These are phyloP conservation scores for Monosporozyma siamensis DNA, from an alignment of 805 yeast genomes.

Conservation along the genomic window DNA sequence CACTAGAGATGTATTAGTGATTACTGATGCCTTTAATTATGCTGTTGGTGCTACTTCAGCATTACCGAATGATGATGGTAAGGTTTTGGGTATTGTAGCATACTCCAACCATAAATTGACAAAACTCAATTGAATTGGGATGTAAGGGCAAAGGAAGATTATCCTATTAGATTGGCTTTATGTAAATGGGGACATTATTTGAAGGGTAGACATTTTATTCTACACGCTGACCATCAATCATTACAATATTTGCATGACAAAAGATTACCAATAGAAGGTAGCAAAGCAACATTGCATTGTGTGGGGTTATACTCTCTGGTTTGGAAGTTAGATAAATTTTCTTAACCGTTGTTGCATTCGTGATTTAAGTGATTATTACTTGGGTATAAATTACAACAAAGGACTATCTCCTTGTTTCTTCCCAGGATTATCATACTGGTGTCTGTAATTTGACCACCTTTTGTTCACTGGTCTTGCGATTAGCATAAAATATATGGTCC, in stretches of 20 bases:
- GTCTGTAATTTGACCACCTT: too few species aligned
- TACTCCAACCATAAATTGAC: background rate
- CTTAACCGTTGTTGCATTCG: too few species aligned
- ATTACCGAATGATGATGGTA: background rate
- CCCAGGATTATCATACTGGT: too few species aligned
- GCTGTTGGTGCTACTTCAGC: constrained; percentile 1
- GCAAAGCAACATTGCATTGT: too few species aligned
- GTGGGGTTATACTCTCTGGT: too few species aligned
- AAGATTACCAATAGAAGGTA: too few species aligned
- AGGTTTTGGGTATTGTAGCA: background rate
- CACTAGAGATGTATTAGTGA: background rate
- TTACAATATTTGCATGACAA: background rate
- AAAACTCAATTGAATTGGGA: background rate
- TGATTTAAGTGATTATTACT: too few species aligned
- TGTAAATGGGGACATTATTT: background rate
- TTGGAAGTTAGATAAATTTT: too few species aligned
- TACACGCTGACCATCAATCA: background rate
- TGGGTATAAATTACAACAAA: too few species aligned
- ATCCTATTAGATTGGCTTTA: background rate
- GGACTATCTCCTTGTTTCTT: too few species aligned
- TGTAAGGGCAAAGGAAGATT: background rate
- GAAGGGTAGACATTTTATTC: background rate
- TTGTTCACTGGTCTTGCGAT: too few species aligned
- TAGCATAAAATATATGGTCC: too few species aligned
- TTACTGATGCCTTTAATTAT: background rate